These are phyloP conservation scores for Penicillium capsulatum DNA, from an alignment of 2,329 filamentous ascomycete genomes.

Conservation along the genomic window DNA sequence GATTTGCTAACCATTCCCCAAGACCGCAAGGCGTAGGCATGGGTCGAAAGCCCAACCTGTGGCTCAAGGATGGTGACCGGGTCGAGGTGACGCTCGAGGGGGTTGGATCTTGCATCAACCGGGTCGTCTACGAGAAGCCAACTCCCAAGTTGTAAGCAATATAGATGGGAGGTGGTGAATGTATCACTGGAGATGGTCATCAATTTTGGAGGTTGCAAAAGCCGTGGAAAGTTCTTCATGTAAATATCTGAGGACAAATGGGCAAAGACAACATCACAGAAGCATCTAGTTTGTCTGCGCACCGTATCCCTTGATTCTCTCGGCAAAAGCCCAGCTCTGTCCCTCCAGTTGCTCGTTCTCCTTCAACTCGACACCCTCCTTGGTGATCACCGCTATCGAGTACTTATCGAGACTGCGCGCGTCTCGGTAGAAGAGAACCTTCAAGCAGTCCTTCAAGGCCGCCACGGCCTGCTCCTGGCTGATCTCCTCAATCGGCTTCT, in stretches of 20 bases:
- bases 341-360: constrained; percentile 84
- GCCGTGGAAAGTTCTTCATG: constrained; percentile 12
- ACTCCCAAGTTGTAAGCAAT: constrained; percentile 33
- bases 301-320: constrained; percentile 90
- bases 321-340: constrained; percentile 98
- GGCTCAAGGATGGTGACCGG: constrained; percentile 66
- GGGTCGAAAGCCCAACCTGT: constrained; percentile 62
- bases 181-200: constrained; percentile 26
- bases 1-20: constrained; percentile 49
- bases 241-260: neutral
- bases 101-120: constrained; percentile 55
- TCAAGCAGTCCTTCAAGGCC: constrained; percentile 89
- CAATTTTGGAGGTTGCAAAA: constrained; percentile 2
- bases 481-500: constrained; percentile 68
- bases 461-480: constrained; percentile 73
- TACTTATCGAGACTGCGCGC: constrained; percentile 88
- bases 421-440: constrained; percentile 96
- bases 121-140: constrained; percentile 41
- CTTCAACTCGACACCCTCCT: constrained; percentile 80
- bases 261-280: neutral
- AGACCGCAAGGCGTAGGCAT: constrained; percentile 67
- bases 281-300: constrained; percentile 61
- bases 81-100: constrained; percentile 65
- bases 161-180: neutral
- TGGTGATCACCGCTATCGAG: constrained; percentile 83